phyloP scores from a whole-genome alignment of 257 asterid genomes.

The Penstemon barbatus region DNA sequence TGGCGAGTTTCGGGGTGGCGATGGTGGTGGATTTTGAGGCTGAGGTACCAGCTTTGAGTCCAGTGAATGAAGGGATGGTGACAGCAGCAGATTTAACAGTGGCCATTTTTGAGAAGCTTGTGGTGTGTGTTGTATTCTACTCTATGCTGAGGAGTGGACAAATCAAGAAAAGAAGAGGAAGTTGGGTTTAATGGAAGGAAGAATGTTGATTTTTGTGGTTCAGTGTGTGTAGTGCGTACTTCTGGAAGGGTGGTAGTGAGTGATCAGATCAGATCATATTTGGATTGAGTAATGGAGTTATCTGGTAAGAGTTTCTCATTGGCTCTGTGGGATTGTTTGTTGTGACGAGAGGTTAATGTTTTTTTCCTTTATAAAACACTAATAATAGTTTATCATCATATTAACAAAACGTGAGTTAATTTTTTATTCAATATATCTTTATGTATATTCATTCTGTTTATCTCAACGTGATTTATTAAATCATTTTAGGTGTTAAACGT shows the following conservation, averaged over 20 bases:
- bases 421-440: no score
- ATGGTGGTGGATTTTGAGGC: conserved; percentile 29
- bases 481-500: no score
- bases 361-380: no score
- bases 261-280: conserved; percentile 33
- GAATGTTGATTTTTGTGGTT: conserved; percentile 13
- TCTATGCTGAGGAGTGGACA: conserved; percentile 11
- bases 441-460: no score
- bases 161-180: conserved; percentile 32
- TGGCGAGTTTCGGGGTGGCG: conserved; percentile 36
- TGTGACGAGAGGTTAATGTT: no score
- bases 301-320: conserved; percentile 36
- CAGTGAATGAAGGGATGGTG: conserved; percentile 71
- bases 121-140: background rate
- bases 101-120: background rate
- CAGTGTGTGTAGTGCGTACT: conserved; percentile 45
- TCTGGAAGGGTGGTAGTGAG: conserved; percentile 5
- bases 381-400: background rate
- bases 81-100: conserved; percentile 36
- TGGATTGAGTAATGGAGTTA: conserved; percentile 29
- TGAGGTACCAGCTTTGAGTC: conserved; percentile 46
- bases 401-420: no score
- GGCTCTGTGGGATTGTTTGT: conserved; percentile 52
- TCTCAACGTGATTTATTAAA: no score
- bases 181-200: conserved; percentile 38